phyloP scores from a whole-genome alignment of 768 basidiomycete genomes.

The Boletus pseudopeckii region DNA sequence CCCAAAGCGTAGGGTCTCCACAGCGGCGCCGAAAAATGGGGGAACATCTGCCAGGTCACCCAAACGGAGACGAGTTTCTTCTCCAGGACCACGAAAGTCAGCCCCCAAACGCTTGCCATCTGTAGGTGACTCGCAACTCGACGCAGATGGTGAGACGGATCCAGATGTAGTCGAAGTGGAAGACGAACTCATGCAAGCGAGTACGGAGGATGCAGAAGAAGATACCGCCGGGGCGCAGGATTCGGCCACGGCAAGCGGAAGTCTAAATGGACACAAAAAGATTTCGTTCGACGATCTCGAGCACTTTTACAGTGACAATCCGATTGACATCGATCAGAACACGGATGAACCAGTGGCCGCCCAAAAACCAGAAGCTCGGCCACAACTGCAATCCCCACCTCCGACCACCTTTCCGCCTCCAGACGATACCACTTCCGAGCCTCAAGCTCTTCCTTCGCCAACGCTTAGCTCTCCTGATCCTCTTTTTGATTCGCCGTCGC shows the following conservation, averaged over 20 bases:
- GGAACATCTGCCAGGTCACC: background rate
- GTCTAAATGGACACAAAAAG: background rate
- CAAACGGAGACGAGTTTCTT: slow-evolving; percentile 30
- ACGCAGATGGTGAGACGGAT: slow-evolving; percentile 33
- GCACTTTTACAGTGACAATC: slow-evolving; percentile 28
- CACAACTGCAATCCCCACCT: slow-evolving; percentile 1
- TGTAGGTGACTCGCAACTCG: slow-evolving; percentile 28
- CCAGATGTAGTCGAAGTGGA: slow-evolving; percentile 39
- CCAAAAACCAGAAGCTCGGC: slow-evolving; percentile 1
- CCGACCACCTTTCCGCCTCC: background rate
- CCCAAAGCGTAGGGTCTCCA: slow-evolving; percentile 13
- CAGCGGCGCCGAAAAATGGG: slow-evolving; percentile 4
- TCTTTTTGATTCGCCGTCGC: slow-evolving; percentile 29
- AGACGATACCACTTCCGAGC: background rate
- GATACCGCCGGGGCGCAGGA: slow-evolving; percentile 1
- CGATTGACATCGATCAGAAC: slow-evolving; percentile 32
- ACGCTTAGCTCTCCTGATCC: slow-evolving; percentile 17
- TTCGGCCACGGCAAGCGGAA: slow-evolving; percentile 1
- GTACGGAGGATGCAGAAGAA: slow-evolving; percentile 20
- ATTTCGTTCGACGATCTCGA: slow-evolving; percentile 30
- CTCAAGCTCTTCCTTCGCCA: slow-evolving; percentile 12
- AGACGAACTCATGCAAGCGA: slow-evolving; percentile 29
- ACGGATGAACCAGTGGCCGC: slow-evolving; percentile 11
- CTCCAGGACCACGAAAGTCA: slow-evolving; percentile 23
- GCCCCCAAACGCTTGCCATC: slow-evolving; percentile 20